Base-by-base conservation (phyloP, 352 stramenopile genomes). In the Phytophthora ohioensis region DNA sequence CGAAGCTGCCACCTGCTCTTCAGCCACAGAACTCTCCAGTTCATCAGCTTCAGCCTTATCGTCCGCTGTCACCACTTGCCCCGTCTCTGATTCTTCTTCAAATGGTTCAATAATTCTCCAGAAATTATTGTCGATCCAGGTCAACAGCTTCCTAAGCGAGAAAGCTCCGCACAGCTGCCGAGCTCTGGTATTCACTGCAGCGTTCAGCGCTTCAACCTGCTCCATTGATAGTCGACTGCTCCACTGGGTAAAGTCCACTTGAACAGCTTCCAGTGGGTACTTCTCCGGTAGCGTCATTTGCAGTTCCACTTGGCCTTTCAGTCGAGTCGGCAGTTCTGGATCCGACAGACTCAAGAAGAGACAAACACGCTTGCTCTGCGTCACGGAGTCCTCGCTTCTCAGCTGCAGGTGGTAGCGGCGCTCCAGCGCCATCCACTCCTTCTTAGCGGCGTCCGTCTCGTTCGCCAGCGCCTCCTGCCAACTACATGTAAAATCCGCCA, bases 61-160 rank as follows among this genome's bases (percentile, higher is more conserved):
- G 13, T 58, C 30, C 15, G 10, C 9, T 49, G 27, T 21, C 34
- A 47, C 8, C 7, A 53, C 51, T 64, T 64, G 27, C 12, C 67
- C 32, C 10, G 15, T 12, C 4, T 67, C 48, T 11, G 32, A 4
- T 1, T 63, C 30, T 27, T 63, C 53, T 41, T 75, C 73, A 10
- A 71, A 71, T 21, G 73, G 43, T 34, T 15, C 67, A 53, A 90
- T 64, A 27, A 84, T 57, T 41, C 48, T 66, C 59, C 80, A 79
- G 15, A 95, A 81, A 64, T 91, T 91, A 68, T 96, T 96, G 57
- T 96, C 88, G 55, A 96, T 80, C 85, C 87, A 94, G 30, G 87
- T 96, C 47, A 96, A 67, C 49, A 94, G 54, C 55, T 89, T 93
- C 55, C 88, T 79, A 31, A 96, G 69, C 3, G 75, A 73, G 31